These are phyloP conservation scores for Tulasnella sp. DNA, from an alignment of 768 basidiomycete species.

Conservation along the genomic window DNA sequence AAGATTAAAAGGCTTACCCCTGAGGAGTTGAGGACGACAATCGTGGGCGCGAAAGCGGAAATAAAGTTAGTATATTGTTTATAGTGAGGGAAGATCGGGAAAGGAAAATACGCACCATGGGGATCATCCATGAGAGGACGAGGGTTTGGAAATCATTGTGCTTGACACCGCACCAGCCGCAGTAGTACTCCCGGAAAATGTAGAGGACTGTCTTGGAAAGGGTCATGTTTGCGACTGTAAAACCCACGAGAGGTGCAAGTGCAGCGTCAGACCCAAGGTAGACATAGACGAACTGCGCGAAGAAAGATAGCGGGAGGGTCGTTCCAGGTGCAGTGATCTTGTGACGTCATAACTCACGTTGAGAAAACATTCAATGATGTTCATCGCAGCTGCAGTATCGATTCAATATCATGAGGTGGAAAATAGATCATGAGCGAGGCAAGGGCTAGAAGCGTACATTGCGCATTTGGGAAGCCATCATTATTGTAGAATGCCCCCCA, in stretches of 20 bases:
- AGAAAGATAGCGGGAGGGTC: not conserved
- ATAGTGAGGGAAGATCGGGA: slow-evolving; percentile 15
- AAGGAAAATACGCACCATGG: slow-evolving; percentile 45
- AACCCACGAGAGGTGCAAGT: slow-evolving; percentile 62
- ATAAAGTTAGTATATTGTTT: not conserved
- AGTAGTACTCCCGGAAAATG: slow-evolving; percentile 67
- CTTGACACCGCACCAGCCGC: slow-evolving; percentile 57
- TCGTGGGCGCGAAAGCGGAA: no score
- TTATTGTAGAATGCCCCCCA: slow-evolving; percentile 47
- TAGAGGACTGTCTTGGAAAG: slow-evolving; percentile 80
- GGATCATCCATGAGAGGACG: slow-evolving; percentile 55
- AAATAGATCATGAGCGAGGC: not conserved
- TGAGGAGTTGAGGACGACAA: no score
- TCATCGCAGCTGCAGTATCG: slow-evolving; percentile 51
- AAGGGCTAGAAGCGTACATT: slow-evolving; percentile 43
- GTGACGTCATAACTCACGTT: slow-evolving; percentile 31
- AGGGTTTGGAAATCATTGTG: slow-evolving; percentile 51
- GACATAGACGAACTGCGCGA: slow-evolving; percentile 43
- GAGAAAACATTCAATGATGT: slow-evolving; percentile 65
- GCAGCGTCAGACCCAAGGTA: slow-evolving; percentile 55
- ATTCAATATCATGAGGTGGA: not conserved
- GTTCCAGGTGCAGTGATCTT: not conserved
- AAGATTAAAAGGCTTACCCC: no score
- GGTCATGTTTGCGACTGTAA: slow-evolving; percentile 63
- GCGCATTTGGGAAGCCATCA: slow-evolving; percentile 77